A percentile compares a stretch with the other conserved stretches of the same genome.
These are phyloP conservation scores for Magnusiomyces paraingens DNA, from an alignment of 1,139 yeast genomes.

Conservation along the genomic window DNA sequence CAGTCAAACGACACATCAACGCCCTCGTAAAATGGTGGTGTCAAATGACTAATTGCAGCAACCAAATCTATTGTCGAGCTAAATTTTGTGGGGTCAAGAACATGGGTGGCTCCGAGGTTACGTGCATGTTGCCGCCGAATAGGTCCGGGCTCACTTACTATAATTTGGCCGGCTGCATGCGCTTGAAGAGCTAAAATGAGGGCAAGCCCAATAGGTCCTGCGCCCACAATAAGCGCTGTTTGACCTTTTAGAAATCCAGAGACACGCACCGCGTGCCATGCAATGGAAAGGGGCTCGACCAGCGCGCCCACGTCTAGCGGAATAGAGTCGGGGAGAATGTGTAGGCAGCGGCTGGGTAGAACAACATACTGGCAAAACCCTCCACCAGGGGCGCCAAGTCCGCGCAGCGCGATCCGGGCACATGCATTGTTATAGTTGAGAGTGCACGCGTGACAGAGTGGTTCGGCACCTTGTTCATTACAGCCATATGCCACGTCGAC, in stretches of 20 bases:
- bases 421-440: not conserved
- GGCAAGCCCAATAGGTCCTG: slow-evolving; percentile 52
- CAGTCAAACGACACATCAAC: slow-evolving; percentile 52
- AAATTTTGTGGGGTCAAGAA: slow-evolving; percentile 30
- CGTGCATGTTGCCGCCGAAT: slow-evolving; percentile 48
- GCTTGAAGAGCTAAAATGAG: slow-evolving; percentile 43
- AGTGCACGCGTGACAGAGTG: slow-evolving; percentile 28
- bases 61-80: slow-evolving; percentile 30
- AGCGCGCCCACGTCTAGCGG: slow-evolving; percentile 51
- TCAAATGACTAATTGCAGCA: slow-evolving; percentile 34
- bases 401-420: slow-evolving; percentile 27
- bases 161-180: slow-evolving; percentile 45
- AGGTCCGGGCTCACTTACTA: slow-evolving; percentile 54
- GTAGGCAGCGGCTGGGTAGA: slow-evolving; percentile 34
- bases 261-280: slow-evolving; percentile 52
- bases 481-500: slow-evolving; percentile 51
- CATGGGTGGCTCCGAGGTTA: slow-evolving; percentile 45
- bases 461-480: slow-evolving; percentile 30
- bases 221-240: slow-evolving; percentile 51
- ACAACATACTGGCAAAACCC: slow-evolving; percentile 47
- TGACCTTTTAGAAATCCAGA: slow-evolving; percentile 37
- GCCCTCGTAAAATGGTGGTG: slow-evolving; percentile 44
- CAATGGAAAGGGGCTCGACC: slow-evolving; percentile 50
- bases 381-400: slow-evolving; percentile 47
- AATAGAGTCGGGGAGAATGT: slow-evolving; percentile 38